phyloP scores from a whole-genome alignment of 176 grass and related monocot genomes.

The Eremochloa ophiuroides region DNA sequence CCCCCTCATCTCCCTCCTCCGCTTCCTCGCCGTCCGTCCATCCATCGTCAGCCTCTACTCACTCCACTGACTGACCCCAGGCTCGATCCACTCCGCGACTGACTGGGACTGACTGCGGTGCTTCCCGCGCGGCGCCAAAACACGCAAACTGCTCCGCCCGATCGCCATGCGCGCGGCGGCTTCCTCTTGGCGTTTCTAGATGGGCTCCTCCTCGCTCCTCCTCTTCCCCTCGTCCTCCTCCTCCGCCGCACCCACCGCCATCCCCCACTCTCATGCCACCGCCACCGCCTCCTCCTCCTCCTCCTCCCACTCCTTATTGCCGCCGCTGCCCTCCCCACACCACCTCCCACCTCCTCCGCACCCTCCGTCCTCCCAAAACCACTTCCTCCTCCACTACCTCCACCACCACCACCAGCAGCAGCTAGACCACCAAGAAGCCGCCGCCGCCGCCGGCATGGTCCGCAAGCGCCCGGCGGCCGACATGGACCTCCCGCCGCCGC shows the following conservation, averaged over 20 bases:
- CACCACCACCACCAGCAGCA: too few species aligned
- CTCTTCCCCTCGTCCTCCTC: slow-evolving; percentile 59
- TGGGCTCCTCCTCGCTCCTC: slow-evolving; percentile 80
- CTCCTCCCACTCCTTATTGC: slow-evolving; percentile 14
- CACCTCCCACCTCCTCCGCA: not conserved
- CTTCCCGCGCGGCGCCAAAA: slow-evolving; percentile 18
- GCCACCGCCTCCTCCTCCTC: not conserved
- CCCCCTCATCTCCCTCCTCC: too few species aligned
- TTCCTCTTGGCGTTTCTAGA: slow-evolving; percentile 76
- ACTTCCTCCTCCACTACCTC: slow-evolving; percentile 37
- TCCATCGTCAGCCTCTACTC: not conserved
- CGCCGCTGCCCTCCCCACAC: not conserved
- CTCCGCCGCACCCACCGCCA: slow-evolving; percentile 16
- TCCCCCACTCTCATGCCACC: slow-evolving; percentile 35
- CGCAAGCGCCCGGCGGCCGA: slow-evolving; percentile 78
- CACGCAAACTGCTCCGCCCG: not conserved
- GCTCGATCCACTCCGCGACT: too few species aligned
- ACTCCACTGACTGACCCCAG: not conserved
- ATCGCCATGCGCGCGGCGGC: slow-evolving; percentile 57
- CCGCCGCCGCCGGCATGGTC: slow-evolving; percentile 49
- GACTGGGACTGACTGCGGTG: not conserved
- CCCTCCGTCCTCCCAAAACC: not conserved
- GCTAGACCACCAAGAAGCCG: slow-evolving; percentile 30
- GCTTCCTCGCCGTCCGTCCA: not conserved
- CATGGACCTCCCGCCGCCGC: slow-evolving; percentile 50